Conservation (phyloP, 2,329 filamentous ascomycete species). For the Phyllosticta citrichinensis region DNA sequence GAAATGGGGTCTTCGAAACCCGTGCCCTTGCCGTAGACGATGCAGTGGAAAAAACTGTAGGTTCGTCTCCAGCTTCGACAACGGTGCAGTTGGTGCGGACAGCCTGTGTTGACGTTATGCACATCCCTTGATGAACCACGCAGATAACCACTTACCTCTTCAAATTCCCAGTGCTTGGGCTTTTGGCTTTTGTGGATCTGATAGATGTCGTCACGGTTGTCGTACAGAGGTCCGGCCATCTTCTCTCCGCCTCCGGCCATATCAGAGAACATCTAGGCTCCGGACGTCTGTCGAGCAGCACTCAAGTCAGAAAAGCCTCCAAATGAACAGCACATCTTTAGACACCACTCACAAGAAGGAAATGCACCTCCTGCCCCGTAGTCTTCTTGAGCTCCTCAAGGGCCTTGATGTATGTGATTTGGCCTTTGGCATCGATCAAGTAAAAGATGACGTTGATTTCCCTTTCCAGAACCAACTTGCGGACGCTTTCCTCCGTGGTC, state of each 20-base stretch:
- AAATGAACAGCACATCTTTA: no score
- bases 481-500: conserved; percentile 18
- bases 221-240: no score
- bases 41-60: conserved; percentile 46
- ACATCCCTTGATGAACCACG: no score
- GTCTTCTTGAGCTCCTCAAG: conserved; percentile 34
- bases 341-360: conserved; percentile 28
- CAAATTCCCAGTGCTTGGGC: no score
- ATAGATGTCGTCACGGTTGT: no score
- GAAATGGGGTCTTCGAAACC: conserved; percentile 44
- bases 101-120: conserved; percentile 19
- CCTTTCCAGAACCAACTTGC: conserved; percentile 29
- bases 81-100: conserved; percentile 33
- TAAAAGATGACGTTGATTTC: conserved; percentile 41
- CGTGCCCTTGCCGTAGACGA: conserved; percentile 41
- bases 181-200: no score
- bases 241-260: no score
- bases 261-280: no score
- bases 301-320: no score
- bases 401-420: conserved; percentile 36
- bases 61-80: conserved; percentile 36
- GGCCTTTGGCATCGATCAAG: conserved; percentile 33
- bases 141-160: no score
- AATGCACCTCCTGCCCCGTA: conserved; percentile 36
- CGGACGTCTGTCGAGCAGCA: no score